A percentile compares a stretch with the other conserved stretches of the same genome.
Conservation (phyloP, 305 asterid species). For the Ajuga reptans region DNA sequence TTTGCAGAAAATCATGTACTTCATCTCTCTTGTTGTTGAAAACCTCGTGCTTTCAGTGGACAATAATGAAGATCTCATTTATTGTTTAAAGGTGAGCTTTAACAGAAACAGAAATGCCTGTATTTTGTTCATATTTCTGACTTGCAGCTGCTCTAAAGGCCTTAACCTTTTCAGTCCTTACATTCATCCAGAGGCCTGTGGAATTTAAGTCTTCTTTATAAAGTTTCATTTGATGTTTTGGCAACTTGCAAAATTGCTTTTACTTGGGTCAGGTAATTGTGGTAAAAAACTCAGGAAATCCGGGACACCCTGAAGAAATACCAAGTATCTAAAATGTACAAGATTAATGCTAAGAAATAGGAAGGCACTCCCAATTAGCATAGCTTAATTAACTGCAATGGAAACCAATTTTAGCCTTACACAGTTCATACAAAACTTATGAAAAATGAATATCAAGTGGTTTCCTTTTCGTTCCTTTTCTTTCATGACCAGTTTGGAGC, state of each 20-base stretch:
- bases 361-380: background rate
- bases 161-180: background rate
- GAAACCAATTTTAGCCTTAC: background rate
- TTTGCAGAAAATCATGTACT: conserved; percentile 83
- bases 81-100: conserved; percentile 79
- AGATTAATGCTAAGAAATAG: background rate
- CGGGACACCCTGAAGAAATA: background rate
- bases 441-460: background rate
- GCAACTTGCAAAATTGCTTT: background rate
- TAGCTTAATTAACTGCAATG: background rate
- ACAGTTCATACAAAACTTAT: background rate
- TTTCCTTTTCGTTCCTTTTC: background rate
- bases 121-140: conserved; percentile 14
- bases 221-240: background rate
- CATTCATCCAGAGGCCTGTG: background rate
- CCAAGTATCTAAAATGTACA: no score
- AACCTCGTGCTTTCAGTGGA: conserved; percentile 82
- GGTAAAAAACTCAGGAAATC: background rate
- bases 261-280: background rate
- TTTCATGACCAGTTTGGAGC: background rate
- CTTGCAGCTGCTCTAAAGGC: conserved; percentile 7
- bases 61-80: conserved; percentile 82
- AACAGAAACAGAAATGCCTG: conserved; percentile 2
- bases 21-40: conserved; percentile 86
- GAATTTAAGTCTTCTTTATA: background rate